Conservation (phyloP, 208 protist genomes). For the Vickermania spadyakhi region DNA sequence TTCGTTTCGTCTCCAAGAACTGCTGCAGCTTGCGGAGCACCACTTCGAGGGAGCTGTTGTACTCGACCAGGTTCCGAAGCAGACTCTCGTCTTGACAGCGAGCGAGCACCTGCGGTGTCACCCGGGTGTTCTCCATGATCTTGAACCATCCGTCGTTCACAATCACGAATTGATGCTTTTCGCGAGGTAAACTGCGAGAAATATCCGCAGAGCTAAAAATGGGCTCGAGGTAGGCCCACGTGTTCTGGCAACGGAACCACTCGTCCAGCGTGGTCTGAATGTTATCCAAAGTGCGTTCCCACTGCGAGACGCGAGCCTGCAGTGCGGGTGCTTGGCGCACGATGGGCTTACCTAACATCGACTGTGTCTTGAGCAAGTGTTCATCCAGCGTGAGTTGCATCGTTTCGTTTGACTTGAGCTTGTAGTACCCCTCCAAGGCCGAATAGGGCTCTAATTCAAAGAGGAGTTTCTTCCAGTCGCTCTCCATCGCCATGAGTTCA, state of each 20-base stretch:
- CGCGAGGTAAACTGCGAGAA: constrained; percentile 92
- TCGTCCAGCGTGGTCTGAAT: constrained; percentile 93
- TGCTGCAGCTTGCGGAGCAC: constrained; percentile 96
- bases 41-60: constrained; percentile 91
- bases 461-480: constrained; percentile 90
- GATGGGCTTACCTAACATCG: constrained; percentile 92
- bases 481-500: constrained; percentile 89
- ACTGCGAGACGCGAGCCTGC: constrained; percentile 86
- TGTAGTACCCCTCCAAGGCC: constrained; percentile 72
- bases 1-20: constrained; percentile 98
- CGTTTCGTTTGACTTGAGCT: constrained; percentile 89
- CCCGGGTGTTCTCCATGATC: constrained; percentile 88
- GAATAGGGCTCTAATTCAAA: constrained; percentile 91
- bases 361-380: constrained; percentile 94
- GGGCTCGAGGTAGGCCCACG: constrained; percentile 95
- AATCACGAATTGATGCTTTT: constrained; percentile 90
- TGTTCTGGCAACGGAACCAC: constrained; percentile 94
- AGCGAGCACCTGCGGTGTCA: constrained; percentile 78
- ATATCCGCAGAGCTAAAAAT: constrained; percentile 96
- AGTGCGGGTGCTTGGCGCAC: constrained; percentile 81
- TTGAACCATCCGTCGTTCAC: constrained; percentile 92
- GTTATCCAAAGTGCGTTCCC: constrained; percentile 89
- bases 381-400: constrained; percentile 93
- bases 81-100: constrained; percentile 91
- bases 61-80: constrained; percentile 82